Base-by-base conservation (phyloP, 208 protist species). In the Trypanosoma mega region DNA sequence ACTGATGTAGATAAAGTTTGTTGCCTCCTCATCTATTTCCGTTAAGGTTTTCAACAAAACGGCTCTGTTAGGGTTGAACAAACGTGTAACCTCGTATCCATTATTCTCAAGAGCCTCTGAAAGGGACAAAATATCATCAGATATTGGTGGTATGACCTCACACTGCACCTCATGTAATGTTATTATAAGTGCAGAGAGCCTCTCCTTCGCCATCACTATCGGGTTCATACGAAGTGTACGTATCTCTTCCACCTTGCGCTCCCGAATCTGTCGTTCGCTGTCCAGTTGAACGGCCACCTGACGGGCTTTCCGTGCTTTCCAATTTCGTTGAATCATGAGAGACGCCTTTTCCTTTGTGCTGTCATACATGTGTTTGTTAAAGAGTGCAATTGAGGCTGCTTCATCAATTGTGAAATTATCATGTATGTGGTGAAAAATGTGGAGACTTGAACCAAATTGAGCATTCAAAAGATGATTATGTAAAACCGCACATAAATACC, bases 291-390 rank as follows among this genome's bases (percentile, higher is more conserved):
- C 43, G 1, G 72, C 85, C 44, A 72, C 69, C 12, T 45, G 33
- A 53, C 71, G 76, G n/a, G 76, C 85, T 41, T 84, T 21, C 41
- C 76, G 57, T 0, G 61, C 73, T 26, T 82, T 76, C 84, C 85
- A 93, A 65, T 88, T 93, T 24, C 85, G 75, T 57, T 96, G 85
- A 66, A 96, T 88, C 44, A 96, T 24, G 8, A 89, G 50, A 9
- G 84, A 61, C 1, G 89, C 80, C 59, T 82, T 84, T 47, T 81
- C 78, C 34, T 79, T 71, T 21, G 84, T 76, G 20, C 68, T 63
- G 61, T 88, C 77, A 24, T 78, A 68, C 11, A 96, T 58, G 11
- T 63, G 58, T 47, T 77, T 82, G 67, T 81, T 89, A 51, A 93
- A 86, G 20, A 96, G 53, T 29, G 72, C 63, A 30, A 89, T 60